These are phyloP conservation scores for Penicillium sp. DNA, from an alignment of 2,329 filamentous ascomycete species.

Conservation along the genomic window DNA sequence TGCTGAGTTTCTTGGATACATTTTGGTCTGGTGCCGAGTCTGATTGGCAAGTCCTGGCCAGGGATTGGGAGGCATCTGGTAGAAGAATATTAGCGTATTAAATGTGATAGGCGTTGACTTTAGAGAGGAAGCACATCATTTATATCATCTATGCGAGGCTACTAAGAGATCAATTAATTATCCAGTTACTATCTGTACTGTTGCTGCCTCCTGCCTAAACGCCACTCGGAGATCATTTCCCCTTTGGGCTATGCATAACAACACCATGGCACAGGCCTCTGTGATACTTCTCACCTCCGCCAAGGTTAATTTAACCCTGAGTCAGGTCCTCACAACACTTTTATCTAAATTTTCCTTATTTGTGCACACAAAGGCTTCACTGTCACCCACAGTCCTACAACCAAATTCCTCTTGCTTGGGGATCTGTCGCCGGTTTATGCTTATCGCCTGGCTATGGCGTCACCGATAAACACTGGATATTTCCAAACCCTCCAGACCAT, in stretches of 20 bases:
- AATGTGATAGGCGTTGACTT: no score
- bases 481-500: conserved; percentile 21
- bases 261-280: neutral
- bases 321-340: neutral
- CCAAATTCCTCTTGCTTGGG: neutral
- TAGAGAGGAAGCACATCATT: no score
- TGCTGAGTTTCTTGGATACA: neutral
- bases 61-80: neutral
- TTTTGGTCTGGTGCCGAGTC: neutral
- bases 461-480: conserved; percentile 3
- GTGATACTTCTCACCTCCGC: neutral
- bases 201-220: neutral
- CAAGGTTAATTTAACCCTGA: neutral
- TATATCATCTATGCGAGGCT: neutral
- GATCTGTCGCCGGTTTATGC: neutral
- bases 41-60: neutral
- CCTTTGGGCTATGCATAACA: neutral
- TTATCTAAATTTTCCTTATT: no score
- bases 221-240: neutral
- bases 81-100: neutral
- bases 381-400: neutral
- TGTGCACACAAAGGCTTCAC: neutral
- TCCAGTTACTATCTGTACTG: neutral
- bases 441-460: neutral
- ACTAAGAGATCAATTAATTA: neutral